Evolutionary conservation across 2,329 filamentous ascomycete genomes (phyloP), one percentile per base, ranked within the genome.

Genomic region (Aschersonia sp.): DNA sequence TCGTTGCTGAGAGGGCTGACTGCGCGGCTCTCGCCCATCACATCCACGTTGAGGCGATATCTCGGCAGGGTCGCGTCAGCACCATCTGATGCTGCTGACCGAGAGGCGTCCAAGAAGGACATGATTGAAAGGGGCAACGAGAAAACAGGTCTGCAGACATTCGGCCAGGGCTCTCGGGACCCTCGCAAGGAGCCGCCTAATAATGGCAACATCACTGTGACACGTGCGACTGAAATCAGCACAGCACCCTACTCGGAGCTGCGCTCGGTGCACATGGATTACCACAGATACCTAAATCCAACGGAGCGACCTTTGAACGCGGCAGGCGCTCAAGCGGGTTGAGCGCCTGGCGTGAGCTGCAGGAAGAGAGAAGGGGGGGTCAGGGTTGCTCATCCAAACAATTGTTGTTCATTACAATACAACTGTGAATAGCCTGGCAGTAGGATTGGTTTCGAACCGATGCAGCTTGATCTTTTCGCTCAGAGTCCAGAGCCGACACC

Each of bases 191-290:
- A 2, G 22, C 12, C 41, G 9, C 14, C 41, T 11, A 14, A 12
- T 4, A 4, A 14, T 14, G 41, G 41, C 41, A 14, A 42, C 10
- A 35, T 37, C 12, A 39, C 29, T 30, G 44, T 46, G 5, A 46
- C 45, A 6, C 31, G 22, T 11, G 32, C 31, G 5, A 39, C 32
- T 5, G 14, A 46, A 11, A 22, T 46, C 5, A 5, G 31, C 9
- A 40, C 22, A 32, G n/a, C 31, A 10, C 45, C 45, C 10, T 39
- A 40, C n/a, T 29, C 45, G 8, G 45, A 46, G 45, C 35, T 46
- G n/a, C 32, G 45, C n/a, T 46, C 45, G 8, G 22, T 46, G 8
- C 35, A 46, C 32, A 39, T 46, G 31, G 45, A 46, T 7, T 46
- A 46, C 30, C 45, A 46, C 22, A 41, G 41, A 11, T 48, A 48